Evolutionary conservation across 257 asterid species (phyloP), one percentile per base, ranked within the genome.

Genomic region (Scutellaria galericulata): DNA sequence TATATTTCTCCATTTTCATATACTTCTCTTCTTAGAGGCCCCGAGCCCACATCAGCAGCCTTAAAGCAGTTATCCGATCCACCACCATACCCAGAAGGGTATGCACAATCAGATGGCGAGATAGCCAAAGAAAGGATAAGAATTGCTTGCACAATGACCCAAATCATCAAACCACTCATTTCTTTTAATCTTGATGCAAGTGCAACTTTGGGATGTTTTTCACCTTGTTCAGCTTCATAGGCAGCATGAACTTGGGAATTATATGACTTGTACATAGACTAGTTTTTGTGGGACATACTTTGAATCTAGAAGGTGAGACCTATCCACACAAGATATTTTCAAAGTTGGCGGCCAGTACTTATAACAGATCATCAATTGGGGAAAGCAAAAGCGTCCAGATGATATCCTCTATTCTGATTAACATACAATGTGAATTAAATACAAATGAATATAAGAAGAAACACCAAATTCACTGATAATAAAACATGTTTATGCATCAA

Each of bases 1-100:
- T 79, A 40, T 63, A 89, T 89, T 69, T 82, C 82, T 53, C 89
- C 95, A 20, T 50, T 68, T 31, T 83, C 96, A 75, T 77, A 78
- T 2, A 78, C 70, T 67, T 85, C 93, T 64, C 71, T 80, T 51
- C 83, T 79, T 48, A 45, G 39, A 51, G 90, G 87, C 39, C 60
- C 75, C 71, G 80, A 86, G 24, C 71, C 82, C 70, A 11, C 68
- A 45, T 15, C 79, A 72, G 69, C 75, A 47, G 64, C 52, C 45
- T 75, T 77, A 66, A 31, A 61, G 61, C 87, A 85, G 15, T 53
- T 7, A 7, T 81, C 85, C 47, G 68, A 31, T 75, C 74, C 86
- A 70, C 72, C 89, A 39, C 83, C 83, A 61, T 74, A 79, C 13
- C 85, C 84, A 68, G 85, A 72, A 53, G 97, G 87, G 69, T 81